Conservation (phyloP, 163 green algal genomes). For the Chlorella variabilis region DNA sequence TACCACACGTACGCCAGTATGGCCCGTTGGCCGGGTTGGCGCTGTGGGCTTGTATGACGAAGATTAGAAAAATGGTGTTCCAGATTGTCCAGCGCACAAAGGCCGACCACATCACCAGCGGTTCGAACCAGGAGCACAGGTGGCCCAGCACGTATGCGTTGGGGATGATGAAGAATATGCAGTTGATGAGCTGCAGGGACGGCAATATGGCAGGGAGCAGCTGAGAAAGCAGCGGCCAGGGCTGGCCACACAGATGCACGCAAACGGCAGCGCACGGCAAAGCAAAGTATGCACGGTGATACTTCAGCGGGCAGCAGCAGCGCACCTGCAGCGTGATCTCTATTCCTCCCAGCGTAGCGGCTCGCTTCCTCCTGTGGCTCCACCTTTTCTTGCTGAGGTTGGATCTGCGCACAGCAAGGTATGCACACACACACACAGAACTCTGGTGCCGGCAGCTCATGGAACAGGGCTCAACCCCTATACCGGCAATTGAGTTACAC, state of each 20-base stretch:
- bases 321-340: slow-evolving; percentile 34
- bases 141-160: slow-evolving; percentile 34
- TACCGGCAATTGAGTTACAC: no score
- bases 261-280: no score
- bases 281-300: no score
- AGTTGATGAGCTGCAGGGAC: slow-evolving; percentile 37
- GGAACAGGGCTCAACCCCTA: no score
- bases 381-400: slow-evolving; percentile 31
- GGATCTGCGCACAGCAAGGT: neutral
- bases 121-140: slow-evolving; percentile 20
- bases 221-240: neutral
- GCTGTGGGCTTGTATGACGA: slow-evolving; percentile 11
- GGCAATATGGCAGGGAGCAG: no score
- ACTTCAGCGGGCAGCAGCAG: no score
- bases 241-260: neutral
- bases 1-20: neutral
- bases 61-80: no score
- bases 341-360: neutral
- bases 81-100: no score
- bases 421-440: no score
- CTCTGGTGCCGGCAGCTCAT: no score
- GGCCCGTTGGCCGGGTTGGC: neutral
- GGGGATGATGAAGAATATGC: slow-evolving; percentile 37
- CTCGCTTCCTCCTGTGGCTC: slow-evolving; percentile 32
- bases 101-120: slow-evolving; percentile 11